Conservation (phyloP, 148 eudicot genomes). For the Camellia lanceoleosa region DNA sequence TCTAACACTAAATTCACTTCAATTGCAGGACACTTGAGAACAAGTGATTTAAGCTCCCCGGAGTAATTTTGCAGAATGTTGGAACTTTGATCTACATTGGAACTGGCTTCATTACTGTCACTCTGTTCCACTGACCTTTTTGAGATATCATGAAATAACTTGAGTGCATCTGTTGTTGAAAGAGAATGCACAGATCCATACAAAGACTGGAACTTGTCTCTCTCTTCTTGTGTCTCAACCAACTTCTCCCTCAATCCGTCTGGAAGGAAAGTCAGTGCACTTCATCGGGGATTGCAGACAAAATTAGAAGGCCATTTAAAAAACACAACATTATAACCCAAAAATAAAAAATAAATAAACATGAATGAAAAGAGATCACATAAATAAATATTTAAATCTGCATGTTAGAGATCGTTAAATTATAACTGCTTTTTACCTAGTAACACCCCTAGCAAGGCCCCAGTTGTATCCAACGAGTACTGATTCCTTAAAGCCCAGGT, state of each 20-base stretch:
- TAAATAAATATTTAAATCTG: neutral
- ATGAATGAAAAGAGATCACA: neutral
- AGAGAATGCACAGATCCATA: slow-evolving; percentile 51
- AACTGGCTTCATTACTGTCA: slow-evolving; percentile 16
- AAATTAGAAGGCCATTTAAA: neutral
- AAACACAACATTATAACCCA: neutral
- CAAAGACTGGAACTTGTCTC: slow-evolving; percentile 44
- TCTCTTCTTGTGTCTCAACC: slow-evolving; percentile 48
- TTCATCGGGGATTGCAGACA: slow-evolving; percentile 24
- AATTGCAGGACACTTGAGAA: slow-evolving; percentile 34
- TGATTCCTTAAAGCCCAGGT: slow-evolving; percentile 71
- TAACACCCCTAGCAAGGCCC: slow-evolving; percentile 81
- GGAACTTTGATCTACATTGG: slow-evolving; percentile 19
- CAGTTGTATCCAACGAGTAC: slow-evolving; percentile 59
- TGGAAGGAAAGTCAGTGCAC: slow-evolving; percentile 65
- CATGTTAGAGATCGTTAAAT: slow-evolving; percentile 4
- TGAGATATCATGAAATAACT: slow-evolving; percentile 45
- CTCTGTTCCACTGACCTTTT: slow-evolving; percentile 20
- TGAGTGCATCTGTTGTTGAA: slow-evolving; percentile 62
- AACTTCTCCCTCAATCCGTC: slow-evolving; percentile 46
- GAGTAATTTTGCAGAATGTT: slow-evolving; percentile 37
- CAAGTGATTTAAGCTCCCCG: slow-evolving; percentile 47
- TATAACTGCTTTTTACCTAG: slow-evolving; percentile 50
- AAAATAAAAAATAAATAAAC: neutral
- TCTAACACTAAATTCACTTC: slow-evolving; percentile 31